Evolutionary conservation across 768 basidiomycete species (phyloP).

Genomic region (Chiua virens): DNA sequence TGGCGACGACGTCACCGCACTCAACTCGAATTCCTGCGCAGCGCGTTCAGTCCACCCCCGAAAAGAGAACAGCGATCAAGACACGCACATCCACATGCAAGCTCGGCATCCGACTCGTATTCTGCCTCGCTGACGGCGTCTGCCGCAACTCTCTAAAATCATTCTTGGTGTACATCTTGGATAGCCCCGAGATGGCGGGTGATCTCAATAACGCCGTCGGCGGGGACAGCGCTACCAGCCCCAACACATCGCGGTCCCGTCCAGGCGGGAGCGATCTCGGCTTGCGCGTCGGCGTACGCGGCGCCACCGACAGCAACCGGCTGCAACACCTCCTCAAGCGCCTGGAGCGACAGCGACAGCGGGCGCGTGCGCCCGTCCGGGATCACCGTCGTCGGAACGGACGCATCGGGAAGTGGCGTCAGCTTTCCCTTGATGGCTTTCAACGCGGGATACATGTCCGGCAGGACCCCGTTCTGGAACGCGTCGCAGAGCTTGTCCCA

Average conservation of each 20-base stretch:
- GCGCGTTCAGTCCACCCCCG: neutral
- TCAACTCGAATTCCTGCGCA: constrained; percentile 37
- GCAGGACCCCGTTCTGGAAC: constrained; percentile 28
- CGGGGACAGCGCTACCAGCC: constrained; percentile 65
- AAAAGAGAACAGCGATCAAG: constrained; percentile 1
- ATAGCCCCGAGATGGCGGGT: constrained; percentile 72
- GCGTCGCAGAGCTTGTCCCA: constrained; percentile 48
- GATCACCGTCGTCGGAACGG: constrained; percentile 30
- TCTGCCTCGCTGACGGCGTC: constrained; percentile 66
- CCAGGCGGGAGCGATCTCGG: constrained; percentile 27
- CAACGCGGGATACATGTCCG: constrained; percentile 29
- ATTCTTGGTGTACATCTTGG: constrained; percentile 79
- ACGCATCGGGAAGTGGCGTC: constrained; percentile 25
- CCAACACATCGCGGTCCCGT: constrained; percentile 40
- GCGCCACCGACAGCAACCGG: constrained; percentile 36
- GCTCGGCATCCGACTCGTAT: constrained; percentile 84
- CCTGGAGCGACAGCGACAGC: constrained; percentile 45
- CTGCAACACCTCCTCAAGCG: constrained; percentile 49
- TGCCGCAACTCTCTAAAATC: constrained; percentile 80
- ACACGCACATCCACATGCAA: constrained; percentile 73
- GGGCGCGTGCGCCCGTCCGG: constrained; percentile 28
- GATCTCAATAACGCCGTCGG: constrained; percentile 69
- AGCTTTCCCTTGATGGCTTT: constrained; percentile 35
- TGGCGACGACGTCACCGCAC: constrained; percentile 27
- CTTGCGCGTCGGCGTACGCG: constrained; percentile 55